Conservation (phyloP, 108 stramenopile genomes). For the Aurantiochytrium sp. region DNA sequence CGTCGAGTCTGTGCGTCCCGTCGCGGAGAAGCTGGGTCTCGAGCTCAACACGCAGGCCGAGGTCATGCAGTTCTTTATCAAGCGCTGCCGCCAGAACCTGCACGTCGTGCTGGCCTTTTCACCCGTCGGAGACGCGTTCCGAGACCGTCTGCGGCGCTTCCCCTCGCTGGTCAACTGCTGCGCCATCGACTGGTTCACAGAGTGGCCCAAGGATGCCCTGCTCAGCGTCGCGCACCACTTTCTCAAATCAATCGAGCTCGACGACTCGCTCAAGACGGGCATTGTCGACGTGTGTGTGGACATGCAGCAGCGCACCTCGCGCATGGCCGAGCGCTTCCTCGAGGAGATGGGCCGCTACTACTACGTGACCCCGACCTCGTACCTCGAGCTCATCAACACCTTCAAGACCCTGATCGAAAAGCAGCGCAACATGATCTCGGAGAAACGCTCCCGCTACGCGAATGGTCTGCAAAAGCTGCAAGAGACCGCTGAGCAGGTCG, state of each 20-base stretch:
- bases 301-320: slow-evolving; percentile 55
- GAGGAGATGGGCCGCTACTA: slow-evolving; percentile 60
- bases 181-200: slow-evolving; percentile 70
- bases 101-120: slow-evolving; percentile 60
- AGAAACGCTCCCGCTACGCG: slow-evolving; percentile 45
- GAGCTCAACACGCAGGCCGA: slow-evolving; percentile 42
- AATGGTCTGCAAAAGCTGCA: slow-evolving; percentile 58
- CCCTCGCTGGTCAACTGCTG: slow-evolving; percentile 69
- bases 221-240: slow-evolving; percentile 58
- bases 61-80: slow-evolving; percentile 55
- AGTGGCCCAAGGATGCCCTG: slow-evolving; percentile 67
- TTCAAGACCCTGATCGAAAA: slow-evolving; percentile 38
- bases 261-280: slow-evolving; percentile 45
- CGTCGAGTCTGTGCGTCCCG: slow-evolving; percentile 37
- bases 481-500: slow-evolving; percentile 58
- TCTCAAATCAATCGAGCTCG: slow-evolving; percentile 45
- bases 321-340: slow-evolving; percentile 42
- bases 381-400: slow-evolving; percentile 61
- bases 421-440: slow-evolving; percentile 33
- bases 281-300: slow-evolving; percentile 62
- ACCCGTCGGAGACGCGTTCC: slow-evolving; percentile 68
- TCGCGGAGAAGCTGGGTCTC: slow-evolving; percentile 42
- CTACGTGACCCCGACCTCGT: slow-evolving; percentile 67
- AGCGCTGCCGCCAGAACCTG: slow-evolving; percentile 56
- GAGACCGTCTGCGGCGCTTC: slow-evolving; percentile 59